A percentile compares a stretch with the other conserved stretches of the same genome.
phyloP scores from a whole-genome alignment of 2,329 filamentous ascomycete genomes.

The Fusarium hainanense region DNA sequence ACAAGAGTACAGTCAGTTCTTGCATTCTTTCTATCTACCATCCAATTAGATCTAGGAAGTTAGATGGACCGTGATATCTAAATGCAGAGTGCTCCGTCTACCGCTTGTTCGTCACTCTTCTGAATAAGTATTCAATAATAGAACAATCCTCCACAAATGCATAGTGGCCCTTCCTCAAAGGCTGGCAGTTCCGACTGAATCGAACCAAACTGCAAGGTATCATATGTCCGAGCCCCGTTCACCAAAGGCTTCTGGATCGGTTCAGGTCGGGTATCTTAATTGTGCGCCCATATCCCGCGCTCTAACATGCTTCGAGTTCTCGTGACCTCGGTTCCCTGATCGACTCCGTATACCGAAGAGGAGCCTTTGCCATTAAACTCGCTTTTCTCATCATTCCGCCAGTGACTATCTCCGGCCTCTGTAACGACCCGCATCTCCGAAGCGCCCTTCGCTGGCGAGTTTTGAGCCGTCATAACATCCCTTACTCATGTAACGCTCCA shows the following conservation, averaged over 20 bases:
- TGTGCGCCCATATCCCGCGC: constrained; percentile 7
- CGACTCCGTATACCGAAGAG: constrained; percentile 10
- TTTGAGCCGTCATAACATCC: constrained; percentile 4
- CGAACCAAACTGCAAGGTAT: constrained; percentile 23
- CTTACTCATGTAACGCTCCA: constrained; percentile 10
- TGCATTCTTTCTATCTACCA: constrained; percentile 11
- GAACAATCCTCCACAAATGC: constrained; percentile 7
- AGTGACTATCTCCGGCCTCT: constrained; percentile 23
- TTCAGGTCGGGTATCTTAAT: constrained; percentile 10
- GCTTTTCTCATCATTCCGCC: constrained; percentile 4
- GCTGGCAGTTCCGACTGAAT: constrained; percentile 15
- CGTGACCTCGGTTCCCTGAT: constrained; percentile 1
- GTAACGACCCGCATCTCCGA: constrained; percentile 24
- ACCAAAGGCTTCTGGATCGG: constrained; percentile 8
- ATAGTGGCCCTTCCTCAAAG: neutral
- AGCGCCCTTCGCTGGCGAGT: neutral
- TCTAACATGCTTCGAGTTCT: constrained; percentile 6
- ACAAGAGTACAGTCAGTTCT: neutral
- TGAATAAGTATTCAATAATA: constrained; percentile 16
- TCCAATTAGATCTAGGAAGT: constrained; percentile 5
- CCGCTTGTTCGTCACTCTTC: constrained; percentile 4
- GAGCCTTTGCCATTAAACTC: neutral
- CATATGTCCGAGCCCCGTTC: constrained; percentile 15
- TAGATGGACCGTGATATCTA: constrained; percentile 13
- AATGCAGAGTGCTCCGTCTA: constrained; percentile 20